phyloP scores from a whole-genome alignment of 2,329 filamentous ascomycete species.

The Decorospora gaudefroyi region DNA sequence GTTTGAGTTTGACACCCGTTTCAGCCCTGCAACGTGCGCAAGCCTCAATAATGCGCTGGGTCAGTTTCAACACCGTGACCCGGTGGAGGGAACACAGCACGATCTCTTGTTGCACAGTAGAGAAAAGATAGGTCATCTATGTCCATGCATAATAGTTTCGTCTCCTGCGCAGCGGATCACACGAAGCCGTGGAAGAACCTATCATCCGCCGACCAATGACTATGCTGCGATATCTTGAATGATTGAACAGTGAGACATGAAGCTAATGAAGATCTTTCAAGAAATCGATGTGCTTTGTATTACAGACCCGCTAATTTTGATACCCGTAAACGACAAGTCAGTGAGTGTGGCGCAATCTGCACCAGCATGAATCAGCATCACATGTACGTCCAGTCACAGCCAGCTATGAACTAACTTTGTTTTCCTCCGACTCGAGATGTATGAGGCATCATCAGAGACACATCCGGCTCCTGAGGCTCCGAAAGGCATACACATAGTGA shows the following conservation, averaged over 20 bases:
- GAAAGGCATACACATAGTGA: slow-evolving; percentile 4
- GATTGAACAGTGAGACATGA: slow-evolving; percentile 7
- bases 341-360: slow-evolving; percentile 2
- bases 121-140: too few species aligned
- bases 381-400: slow-evolving; percentile 8
- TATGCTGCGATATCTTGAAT: slow-evolving; percentile 1
- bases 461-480: slow-evolving; percentile 17
- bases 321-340: background rate
- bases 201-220: slow-evolving; percentile 2
- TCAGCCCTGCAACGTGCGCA: too few species aligned
- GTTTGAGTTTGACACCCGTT: too few species aligned
- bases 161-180: slow-evolving; percentile 2
- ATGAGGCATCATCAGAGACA: slow-evolving; percentile 7
- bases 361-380: slow-evolving; percentile 7
- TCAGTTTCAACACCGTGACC: too few species aligned
- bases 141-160: too few species aligned
- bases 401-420: slow-evolving; percentile 12
- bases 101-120: too few species aligned
- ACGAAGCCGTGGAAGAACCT: slow-evolving; percentile 3
- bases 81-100: too few species aligned
- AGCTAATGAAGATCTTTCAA: slow-evolving; percentile 1
- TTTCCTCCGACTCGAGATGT: slow-evolving; percentile 10
- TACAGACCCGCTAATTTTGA: background rate
- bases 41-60: too few species aligned
- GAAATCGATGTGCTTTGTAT: background rate